These are phyloP conservation scores for Lotmaria passim DNA, from an alignment of 208 protist genomes.

Conservation along the genomic window DNA sequence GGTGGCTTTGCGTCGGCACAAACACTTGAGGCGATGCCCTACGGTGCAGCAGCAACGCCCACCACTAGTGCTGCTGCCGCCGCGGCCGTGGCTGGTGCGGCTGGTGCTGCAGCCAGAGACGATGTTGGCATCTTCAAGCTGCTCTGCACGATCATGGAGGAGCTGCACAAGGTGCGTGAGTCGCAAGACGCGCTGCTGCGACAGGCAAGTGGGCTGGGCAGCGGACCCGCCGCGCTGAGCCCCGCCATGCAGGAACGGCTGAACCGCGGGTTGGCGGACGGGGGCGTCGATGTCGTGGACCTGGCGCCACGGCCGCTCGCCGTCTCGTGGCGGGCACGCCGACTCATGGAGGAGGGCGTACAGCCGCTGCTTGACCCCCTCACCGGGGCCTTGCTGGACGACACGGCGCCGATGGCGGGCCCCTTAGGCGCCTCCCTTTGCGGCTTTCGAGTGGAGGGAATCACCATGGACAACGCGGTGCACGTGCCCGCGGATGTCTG, in stretches of 20 bases:
- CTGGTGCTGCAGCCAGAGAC: not conserved
- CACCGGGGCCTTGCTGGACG: conserved; percentile 58
- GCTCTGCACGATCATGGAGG: conserved; percentile 85
- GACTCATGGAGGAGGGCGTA: conserved; percentile 59
- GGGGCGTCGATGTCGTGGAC: conserved; percentile 65
- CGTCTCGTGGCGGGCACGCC: conserved; percentile 73
- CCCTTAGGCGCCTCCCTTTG: conserved; percentile 53
- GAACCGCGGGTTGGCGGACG: conserved; percentile 55
- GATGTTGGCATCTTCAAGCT: conserved; percentile 71
- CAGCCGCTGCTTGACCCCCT: conserved; percentile 84
- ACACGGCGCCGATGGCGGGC: conserved; percentile 43
- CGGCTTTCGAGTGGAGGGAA: conserved; percentile 87
- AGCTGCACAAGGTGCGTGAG: conserved; percentile 78
- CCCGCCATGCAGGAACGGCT: conserved; percentile 52
- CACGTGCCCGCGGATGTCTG: conserved; percentile 71
- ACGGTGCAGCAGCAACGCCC: too few species aligned
- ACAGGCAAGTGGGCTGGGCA: conserved; percentile 13
- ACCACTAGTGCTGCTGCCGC: not conserved
- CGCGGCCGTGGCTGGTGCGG: not conserved
- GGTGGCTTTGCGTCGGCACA: not conserved
- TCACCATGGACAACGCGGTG: conserved; percentile 75
- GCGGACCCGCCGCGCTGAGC: conserved; percentile 30
- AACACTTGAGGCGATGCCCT: too few species aligned
- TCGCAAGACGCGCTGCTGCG: conserved; percentile 67
- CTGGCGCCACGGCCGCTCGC: conserved; percentile 66